These are phyloP conservation scores for Hypoxylon perforatum DNA, from an alignment of 495 filamentous ascomycete species.

Conservation along the genomic window DNA sequence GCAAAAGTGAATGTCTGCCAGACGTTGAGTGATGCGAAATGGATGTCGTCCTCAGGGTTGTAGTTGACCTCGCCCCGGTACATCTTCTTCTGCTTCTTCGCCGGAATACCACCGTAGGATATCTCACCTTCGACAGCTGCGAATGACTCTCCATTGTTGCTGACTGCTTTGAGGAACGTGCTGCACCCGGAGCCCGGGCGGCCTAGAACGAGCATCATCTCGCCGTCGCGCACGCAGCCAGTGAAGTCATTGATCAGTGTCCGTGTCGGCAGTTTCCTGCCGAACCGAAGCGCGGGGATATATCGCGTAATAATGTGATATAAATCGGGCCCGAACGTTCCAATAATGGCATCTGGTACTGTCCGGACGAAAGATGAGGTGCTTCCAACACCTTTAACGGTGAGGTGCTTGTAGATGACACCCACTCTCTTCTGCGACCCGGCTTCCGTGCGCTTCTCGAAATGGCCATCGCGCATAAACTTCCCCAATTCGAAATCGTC, in stretches of 20 bases:
- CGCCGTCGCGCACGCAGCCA: constrained; percentile 79
- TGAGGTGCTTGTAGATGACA: constrained; percentile 83
- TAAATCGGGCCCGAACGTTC: constrained; percentile 85
- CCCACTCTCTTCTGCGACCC: constrained; percentile 85
- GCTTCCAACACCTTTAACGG: constrained; percentile 76
- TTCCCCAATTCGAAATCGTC: constrained; percentile 75
- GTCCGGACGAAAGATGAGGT: constrained; percentile 77
- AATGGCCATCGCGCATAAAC: constrained; percentile 82
- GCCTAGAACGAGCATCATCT: constrained; percentile 86
- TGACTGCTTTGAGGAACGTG: constrained; percentile 81
- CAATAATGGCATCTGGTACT: constrained; percentile 79
- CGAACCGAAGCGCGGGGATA: constrained; percentile 69
- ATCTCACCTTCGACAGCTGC: constrained; percentile 77
- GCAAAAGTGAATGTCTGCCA: constrained; percentile 86
- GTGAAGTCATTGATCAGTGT: constrained; percentile 80
- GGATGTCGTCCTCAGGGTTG: constrained; percentile 83
- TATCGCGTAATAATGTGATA: constrained; percentile 74
- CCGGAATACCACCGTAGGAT: constrained; percentile 79
- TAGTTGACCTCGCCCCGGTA: constrained; percentile 87
- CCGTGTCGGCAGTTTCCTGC: constrained; percentile 52
- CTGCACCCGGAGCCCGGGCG: constrained; percentile 83
- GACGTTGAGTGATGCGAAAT: constrained; percentile 82
- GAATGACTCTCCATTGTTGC: constrained; percentile 74
- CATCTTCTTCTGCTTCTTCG: constrained; percentile 71
- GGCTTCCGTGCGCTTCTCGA: constrained; percentile 79